Base-by-base conservation (phyloP, 257 asterid species). In the Jacaranda copaia region DNA sequence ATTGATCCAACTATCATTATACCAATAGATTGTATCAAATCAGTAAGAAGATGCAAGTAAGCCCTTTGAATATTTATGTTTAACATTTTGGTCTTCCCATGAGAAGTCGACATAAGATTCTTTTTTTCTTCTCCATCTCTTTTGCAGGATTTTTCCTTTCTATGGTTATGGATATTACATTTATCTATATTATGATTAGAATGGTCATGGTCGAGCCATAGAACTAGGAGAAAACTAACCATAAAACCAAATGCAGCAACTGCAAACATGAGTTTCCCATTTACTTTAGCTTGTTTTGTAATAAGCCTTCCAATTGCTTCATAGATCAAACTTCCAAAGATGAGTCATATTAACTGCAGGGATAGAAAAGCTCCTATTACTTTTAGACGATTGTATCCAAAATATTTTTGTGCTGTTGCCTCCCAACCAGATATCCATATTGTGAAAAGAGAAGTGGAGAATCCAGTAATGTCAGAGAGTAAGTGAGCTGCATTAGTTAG, bases 31-130 rank as follows among this genome's bases (percentile, higher is more conserved):
- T 93, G 98, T 73, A 93, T 86, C 18, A 90, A 71, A 82, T 93
- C 98, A 42, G 88, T 80, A 52, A 91, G 49, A 16, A 91, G 84
- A 78, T 93, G 98, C 84, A 93, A 70, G 80, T 88, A 89, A 19
- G 98, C 97, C 72, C 97, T 97, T 82, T 90, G 93, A 9, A 93
- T 81, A 73, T 91, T 93, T 43, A 93, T 89, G 80, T 91, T 93
- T 6, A 70, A 13, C 55, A 20, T 56, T 69, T 85, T 79, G 15
- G 36, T 65, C 67, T 81, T 70, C 36, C 46, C 46, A 2, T 75
- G 81, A 69, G 84, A 55, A 58, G 35, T 70, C 42, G 92, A 71
- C 13, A 88, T 85, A 43, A 84, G 85, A 56, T 79, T 70, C 13
- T 0, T 42, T 36, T 68, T 79, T 69, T 87, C 91, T 68, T 80